Percentiles rank a stretch among this genome's conserved stretches.
phyloP scores from a whole-genome alignment of 2,329 filamentous ascomycete species.

The Verticillium zaregamsianum region DNA sequence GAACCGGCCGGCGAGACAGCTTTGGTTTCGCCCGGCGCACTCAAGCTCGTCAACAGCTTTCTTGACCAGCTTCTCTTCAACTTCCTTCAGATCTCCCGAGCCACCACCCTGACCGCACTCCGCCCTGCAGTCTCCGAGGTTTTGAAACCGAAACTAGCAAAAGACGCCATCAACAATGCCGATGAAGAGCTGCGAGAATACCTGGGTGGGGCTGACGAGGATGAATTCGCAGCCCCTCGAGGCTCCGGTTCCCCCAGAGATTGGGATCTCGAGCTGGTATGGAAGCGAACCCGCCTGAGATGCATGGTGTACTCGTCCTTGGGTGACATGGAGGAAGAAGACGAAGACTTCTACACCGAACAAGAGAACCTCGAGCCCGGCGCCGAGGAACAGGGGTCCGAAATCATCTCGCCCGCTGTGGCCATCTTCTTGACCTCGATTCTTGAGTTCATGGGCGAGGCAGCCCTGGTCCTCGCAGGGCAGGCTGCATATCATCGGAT shows the following conservation, averaged over 20 bases:
- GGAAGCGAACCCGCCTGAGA: constrained; percentile 87
- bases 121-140: constrained; percentile 82
- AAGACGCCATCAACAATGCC: constrained; percentile 75
- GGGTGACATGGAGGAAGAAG: constrained; percentile 95
- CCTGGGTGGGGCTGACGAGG: constrained; percentile 72
- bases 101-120: constrained; percentile 70
- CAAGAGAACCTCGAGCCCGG: constrained; percentile 67
- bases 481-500: constrained; percentile 75
- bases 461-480: constrained; percentile 80
- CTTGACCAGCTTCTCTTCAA: constrained; percentile 91
- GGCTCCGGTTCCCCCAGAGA: constrained; percentile 48
- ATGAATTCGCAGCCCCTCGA: constrained; percentile 58
- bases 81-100: constrained; percentile 75
- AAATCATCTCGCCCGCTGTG: constrained; percentile 79
- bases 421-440: constrained; percentile 96
- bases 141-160: constrained; percentile 83
- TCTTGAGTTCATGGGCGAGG: constrained; percentile 89
- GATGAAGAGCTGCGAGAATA: constrained; percentile 88
- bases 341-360: constrained; percentile 85
- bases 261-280: constrained; percentile 89
- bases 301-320: constrained; percentile 99
- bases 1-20: constrained; percentile 65
- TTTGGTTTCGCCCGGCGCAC: constrained; percentile 66
- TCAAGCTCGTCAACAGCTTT: constrained; percentile 83
- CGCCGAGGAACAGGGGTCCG: constrained; percentile 54